Conservation (phyloP, 805 yeast genomes). For the Metschnikowia picachoensis region DNA sequence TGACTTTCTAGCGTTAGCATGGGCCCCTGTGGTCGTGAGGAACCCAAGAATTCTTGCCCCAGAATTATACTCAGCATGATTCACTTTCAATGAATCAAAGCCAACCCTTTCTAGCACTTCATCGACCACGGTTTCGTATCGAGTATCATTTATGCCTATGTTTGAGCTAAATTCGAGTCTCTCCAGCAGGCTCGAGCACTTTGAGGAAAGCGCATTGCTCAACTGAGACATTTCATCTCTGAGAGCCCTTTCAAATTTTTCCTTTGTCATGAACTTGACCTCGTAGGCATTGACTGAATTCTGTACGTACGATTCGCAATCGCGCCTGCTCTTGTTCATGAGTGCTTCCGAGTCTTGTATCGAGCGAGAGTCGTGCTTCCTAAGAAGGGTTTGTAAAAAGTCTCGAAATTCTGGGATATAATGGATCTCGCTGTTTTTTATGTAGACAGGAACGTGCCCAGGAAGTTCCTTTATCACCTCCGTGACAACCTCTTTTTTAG, state of each 20-base stretch:
- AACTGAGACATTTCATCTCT: slow-evolving; percentile 21
- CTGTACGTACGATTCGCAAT: slow-evolving; percentile 19
- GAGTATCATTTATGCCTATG: slow-evolving; percentile 7
- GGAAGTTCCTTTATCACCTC: slow-evolving; percentile 26
- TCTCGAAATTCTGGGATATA: slow-evolving; percentile 38
- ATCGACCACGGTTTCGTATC: slow-evolving; percentile 26
- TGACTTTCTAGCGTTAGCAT: slow-evolving; percentile 13
- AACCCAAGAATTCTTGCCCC: slow-evolving; percentile 41
- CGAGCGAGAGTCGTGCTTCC: slow-evolving; percentile 19
- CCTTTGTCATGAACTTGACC: slow-evolving; percentile 18
- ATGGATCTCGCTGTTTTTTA: slow-evolving; percentile 32
- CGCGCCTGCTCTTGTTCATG: slow-evolving; percentile 18
- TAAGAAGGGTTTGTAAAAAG: slow-evolving; percentile 31
- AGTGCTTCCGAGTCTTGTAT: slow-evolving; percentile 25
- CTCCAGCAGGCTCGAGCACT: slow-evolving; percentile 26
- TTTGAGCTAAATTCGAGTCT: slow-evolving; percentile 16
- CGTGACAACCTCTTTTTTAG: slow-evolving; percentile 18
- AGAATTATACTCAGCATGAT: slow-evolving; percentile 37
- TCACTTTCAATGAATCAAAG: slow-evolving; percentile 33
- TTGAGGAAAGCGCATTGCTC: slow-evolving; percentile 22
- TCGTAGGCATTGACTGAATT: slow-evolving; percentile 7
- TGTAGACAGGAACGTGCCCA: slow-evolving; percentile 29
- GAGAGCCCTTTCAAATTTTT: slow-evolving; percentile 22
- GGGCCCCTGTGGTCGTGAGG: slow-evolving; percentile 26
- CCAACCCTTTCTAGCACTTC: slow-evolving; percentile 29